Conservation (phyloP, 2,329 filamentous ascomycete species). For the Cladosporium sp. region DNA sequence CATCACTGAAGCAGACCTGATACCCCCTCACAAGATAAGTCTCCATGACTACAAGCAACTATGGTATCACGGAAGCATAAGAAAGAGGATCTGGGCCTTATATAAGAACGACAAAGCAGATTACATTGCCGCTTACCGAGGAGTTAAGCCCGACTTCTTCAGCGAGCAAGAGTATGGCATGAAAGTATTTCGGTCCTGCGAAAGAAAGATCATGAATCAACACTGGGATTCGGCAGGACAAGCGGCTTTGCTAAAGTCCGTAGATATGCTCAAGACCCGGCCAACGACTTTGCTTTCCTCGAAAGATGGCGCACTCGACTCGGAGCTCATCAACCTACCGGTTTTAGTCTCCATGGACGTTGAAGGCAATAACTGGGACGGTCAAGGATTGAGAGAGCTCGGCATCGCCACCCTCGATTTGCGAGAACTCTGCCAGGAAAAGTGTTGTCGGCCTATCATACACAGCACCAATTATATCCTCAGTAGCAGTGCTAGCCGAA, state of each 20-base stretch:
- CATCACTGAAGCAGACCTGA: neutral
- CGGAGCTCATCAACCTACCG: neutral
- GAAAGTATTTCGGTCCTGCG: neutral
- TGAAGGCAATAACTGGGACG: neutral
- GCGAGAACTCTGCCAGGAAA: neutral
- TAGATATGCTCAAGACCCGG: neutral
- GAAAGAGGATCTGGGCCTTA: neutral
- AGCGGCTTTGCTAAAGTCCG: neutral
- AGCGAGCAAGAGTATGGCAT: constrained; percentile 2
- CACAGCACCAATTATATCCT: neutral
- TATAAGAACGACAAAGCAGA: neutral
- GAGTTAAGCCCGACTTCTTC: neutral
- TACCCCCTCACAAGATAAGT: neutral
- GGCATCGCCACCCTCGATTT: neutral
- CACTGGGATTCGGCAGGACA: neutral
- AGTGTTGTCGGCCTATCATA: neutral
- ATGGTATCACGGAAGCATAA: neutral
- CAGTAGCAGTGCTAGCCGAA: neutral
- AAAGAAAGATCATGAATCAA: neutral
- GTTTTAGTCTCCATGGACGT: neutral
- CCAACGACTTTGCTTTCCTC: neutral
- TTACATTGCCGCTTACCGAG: neutral
- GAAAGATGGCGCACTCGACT: neutral
- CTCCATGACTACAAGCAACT: neutral
- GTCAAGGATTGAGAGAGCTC: neutral